Percentiles rank a stretch among this genome's conserved stretches.
Conservation (phyloP, 768 basidiomycete genomes). For the Russula vinacea region DNA sequence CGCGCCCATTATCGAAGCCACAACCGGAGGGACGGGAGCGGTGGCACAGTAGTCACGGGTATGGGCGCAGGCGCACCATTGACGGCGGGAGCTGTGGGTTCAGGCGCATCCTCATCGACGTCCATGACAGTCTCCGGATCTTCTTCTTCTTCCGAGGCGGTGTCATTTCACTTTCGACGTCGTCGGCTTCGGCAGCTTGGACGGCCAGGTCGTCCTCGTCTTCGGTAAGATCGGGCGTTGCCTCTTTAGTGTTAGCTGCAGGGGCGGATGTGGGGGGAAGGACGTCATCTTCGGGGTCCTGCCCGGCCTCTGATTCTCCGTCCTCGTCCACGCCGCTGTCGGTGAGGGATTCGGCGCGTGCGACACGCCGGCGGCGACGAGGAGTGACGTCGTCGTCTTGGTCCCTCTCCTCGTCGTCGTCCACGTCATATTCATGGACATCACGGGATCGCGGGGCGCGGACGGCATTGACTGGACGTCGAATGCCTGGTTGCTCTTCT, state of each 20-base stretch:
- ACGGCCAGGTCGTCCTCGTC: slow-evolving; percentile 39
- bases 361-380: slow-evolving; percentile 22
- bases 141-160: slow-evolving; percentile 33
- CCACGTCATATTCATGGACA: slow-evolving; percentile 28
- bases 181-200: slow-evolving; percentile 27
- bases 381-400: slow-evolving; percentile 28
- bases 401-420: slow-evolving; percentile 29
- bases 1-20: slow-evolving; percentile 23
- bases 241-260: slow-evolving; percentile 26
- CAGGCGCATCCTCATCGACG: slow-evolving; percentile 35
- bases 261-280: slow-evolving; percentile 33
- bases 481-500: slow-evolving; percentile 27
- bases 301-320: slow-evolving; percentile 29
- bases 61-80: slow-evolving; percentile 21
- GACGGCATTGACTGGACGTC: slow-evolving; percentile 28
- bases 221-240: slow-evolving; percentile 36
- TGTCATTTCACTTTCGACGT: slow-evolving; percentile 31
- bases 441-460: slow-evolving; percentile 26
- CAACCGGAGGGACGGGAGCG: slow-evolving; percentile 7
- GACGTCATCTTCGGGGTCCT: slow-evolving; percentile 41
- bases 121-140: slow-evolving; percentile 34
- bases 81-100: slow-evolving; percentile 16
- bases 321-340: slow-evolving; percentile 30
- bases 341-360: slow-evolving; percentile 23
- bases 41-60: slow-evolving; percentile 31